Percentiles rank a stretch among this genome's conserved stretches.
These are phyloP conservation scores for Aspergillus pseudoterreus DNA, from an alignment of 2,329 filamentous ascomycete species.

Conservation along the genomic window DNA sequence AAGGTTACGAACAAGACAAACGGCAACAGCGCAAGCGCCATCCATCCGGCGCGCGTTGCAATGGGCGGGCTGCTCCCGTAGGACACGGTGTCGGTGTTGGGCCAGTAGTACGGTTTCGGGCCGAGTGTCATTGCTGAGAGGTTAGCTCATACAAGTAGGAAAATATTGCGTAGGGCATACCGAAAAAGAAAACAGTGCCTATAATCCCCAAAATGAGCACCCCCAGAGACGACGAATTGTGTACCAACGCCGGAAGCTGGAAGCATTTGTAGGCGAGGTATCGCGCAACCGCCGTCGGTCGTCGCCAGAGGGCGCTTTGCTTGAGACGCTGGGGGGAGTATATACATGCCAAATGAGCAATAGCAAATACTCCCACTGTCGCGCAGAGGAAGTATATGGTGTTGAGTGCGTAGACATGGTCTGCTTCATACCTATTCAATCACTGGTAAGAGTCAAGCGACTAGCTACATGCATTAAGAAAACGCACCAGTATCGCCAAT, in stretches of 20 bases:
- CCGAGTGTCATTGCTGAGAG: conserved; percentile 45
- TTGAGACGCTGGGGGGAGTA: conserved; percentile 26
- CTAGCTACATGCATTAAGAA: not conserved
- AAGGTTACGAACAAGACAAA: conserved; percentile 43
- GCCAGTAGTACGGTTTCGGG: conserved; percentile 56
- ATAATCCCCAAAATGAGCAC: conserved; percentile 38
- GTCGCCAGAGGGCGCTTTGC: conserved; percentile 28
- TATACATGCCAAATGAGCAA: conserved; percentile 34
- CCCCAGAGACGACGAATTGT: conserved; percentile 46
- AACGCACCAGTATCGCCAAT: conserved; percentile 32
- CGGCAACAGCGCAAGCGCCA: conserved; percentile 51
- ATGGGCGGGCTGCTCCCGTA: conserved; percentile 53
- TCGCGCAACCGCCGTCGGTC: conserved; percentile 33
- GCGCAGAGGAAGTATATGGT: conserved; percentile 53
- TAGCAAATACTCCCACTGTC: conserved; percentile 47
- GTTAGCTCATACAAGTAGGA: not conserved
- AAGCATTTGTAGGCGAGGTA: conserved; percentile 43
- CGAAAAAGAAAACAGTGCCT: conserved; percentile 48
- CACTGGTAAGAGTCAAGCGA: not conserved
- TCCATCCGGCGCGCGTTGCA: conserved; percentile 51
- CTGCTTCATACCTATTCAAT: conserved; percentile 50
- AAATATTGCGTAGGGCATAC: conserved; percentile 20
- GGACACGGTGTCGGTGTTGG: conserved; percentile 34
- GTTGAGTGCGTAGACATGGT: conserved; percentile 51
- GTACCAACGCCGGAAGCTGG: conserved; percentile 30